phyloP scores from a whole-genome alignment of 2,329 filamentous ascomycete genomes.

The Scedosporium boydii region DNA sequence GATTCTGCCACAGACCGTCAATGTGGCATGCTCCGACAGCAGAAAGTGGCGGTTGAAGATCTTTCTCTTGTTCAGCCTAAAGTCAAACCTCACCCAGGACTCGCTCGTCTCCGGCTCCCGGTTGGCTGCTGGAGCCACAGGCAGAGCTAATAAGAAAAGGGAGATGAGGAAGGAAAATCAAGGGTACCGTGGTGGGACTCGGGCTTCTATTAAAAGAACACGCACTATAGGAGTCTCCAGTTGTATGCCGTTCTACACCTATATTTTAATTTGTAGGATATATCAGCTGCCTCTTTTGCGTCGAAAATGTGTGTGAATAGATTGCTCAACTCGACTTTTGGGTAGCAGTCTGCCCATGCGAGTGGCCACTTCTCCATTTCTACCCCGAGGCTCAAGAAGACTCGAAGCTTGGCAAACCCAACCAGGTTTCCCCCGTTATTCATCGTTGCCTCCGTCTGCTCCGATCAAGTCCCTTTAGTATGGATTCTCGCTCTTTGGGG shows the following conservation, averaged over 20 bases:
- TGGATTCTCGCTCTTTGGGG: neutral
- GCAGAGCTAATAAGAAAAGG: neutral
- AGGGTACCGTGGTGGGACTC: neutral
- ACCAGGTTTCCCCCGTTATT: neutral
- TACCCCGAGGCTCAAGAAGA: neutral
- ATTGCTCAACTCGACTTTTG: neutral
- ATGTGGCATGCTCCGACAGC: neutral
- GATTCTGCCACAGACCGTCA: neutral
- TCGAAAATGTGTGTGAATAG: neutral
- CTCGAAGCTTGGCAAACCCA: neutral
- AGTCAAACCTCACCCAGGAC: neutral
- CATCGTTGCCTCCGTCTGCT: no score
- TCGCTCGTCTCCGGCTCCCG: neutral
- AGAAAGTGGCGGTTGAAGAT: neutral
- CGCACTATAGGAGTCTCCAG: neutral
- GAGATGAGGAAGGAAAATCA: neutral
- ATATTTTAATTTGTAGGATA: neutral
- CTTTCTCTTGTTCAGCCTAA: neutral
- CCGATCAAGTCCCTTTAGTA: neutral
- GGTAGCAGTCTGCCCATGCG: neutral
- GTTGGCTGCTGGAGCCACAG: neutral
- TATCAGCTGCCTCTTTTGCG: slow-evolving; percentile 1
- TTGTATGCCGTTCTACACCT: neutral
- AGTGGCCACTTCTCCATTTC: neutral
- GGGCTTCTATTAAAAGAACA: neutral